phyloP scores from a whole-genome alignment of 1,139 yeast genomes.

The Kodamaea alishanica region DNA sequence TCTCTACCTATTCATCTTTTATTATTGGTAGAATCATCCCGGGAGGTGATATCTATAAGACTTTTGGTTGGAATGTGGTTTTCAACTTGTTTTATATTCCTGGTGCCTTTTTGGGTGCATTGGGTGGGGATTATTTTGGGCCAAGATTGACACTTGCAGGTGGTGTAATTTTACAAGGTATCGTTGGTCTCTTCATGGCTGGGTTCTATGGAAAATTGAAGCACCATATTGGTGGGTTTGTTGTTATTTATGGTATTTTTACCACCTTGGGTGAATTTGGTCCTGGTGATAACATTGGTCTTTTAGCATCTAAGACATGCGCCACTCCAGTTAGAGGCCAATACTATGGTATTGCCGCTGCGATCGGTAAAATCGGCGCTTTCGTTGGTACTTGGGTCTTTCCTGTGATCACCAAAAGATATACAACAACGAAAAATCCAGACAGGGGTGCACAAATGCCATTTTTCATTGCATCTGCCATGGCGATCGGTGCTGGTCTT shows the following conservation, averaged over 20 bases:
- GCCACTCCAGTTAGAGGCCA: conserved; percentile 89
- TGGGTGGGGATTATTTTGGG: conserved; percentile 79
- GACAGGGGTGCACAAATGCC: conserved; percentile 66
- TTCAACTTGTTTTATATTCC: conserved; percentile 86
- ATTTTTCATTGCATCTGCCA: conserved; percentile 74
- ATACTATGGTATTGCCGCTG: conserved; percentile 89
- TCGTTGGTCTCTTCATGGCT: conserved; percentile 85
- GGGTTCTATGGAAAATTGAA: conserved; percentile 56
- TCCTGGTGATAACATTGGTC: conserved; percentile 89
- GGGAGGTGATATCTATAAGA: conserved; percentile 59
- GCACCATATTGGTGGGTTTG: conserved; percentile 69
- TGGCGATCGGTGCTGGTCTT: conserved; percentile 69
- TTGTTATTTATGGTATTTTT: conserved; percentile 84
- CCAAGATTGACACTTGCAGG: conserved; percentile 72
- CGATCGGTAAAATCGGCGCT: conserved; percentile 87
- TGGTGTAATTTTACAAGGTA: conserved; percentile 72
- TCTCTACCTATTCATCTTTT: conserved; percentile 74
- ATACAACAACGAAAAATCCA: conserved; percentile 32
- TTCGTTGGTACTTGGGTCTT: conserved; percentile 87
- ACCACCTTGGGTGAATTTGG: conserved; percentile 88
- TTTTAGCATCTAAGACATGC: conserved; percentile 79
- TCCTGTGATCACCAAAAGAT: conserved; percentile 54
- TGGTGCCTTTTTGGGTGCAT: conserved; percentile 83
- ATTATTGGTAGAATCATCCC: conserved; percentile 62
- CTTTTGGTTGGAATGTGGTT: conserved; percentile 92